Conservation (phyloP, 768 basidiomycete species). For the Crucibulum laeve region DNA sequence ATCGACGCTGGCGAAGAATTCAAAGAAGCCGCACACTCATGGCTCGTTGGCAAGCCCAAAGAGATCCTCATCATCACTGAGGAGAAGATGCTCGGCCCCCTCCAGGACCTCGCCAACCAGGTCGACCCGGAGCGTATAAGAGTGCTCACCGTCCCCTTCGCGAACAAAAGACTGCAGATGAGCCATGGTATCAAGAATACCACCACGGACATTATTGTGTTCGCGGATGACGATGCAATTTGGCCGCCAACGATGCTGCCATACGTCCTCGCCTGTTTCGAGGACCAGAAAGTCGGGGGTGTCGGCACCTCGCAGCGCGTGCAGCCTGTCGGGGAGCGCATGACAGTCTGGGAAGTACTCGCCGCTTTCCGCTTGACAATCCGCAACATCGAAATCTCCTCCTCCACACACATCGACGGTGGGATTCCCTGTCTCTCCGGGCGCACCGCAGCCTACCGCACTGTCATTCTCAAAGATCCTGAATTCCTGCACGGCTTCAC, state of each 20-base stretch:
- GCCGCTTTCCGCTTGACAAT: conserved; percentile 91
- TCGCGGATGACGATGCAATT: conserved; percentile 94
- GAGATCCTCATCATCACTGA: conserved; percentile 71
- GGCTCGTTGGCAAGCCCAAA: conserved; percentile 90
- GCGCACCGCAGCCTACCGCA: conserved; percentile 90
- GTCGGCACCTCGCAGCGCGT: conserved; percentile 91
- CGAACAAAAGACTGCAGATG: conserved; percentile 95
- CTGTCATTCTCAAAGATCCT: conserved; percentile 91
- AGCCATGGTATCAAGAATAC: conserved; percentile 87
- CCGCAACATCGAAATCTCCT: conserved; percentile 89
- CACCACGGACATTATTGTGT: conserved; percentile 90
- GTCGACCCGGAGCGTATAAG: conserved; percentile 84
- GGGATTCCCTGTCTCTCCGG: conserved; percentile 90
- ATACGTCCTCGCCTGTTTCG: conserved; percentile 86
- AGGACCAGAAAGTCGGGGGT: conserved; percentile 90
- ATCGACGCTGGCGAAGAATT: conserved; percentile 96
- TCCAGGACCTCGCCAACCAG: conserved; percentile 84
- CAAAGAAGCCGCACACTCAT: conserved; percentile 87
- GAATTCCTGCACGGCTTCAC: conserved; percentile 92
- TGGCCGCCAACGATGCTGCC: conserved; percentile 93
- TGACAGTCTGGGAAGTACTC: conserved; percentile 96
- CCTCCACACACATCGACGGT: conserved; percentile 89
- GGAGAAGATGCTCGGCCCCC: conserved; percentile 85
- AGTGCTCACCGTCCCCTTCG: conserved; percentile 87
- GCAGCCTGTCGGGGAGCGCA: conserved; percentile 65